These are phyloP conservation scores for Dendrobium nobile DNA, from an alignment of 106 monocot genomes.

Conservation along the genomic window DNA sequence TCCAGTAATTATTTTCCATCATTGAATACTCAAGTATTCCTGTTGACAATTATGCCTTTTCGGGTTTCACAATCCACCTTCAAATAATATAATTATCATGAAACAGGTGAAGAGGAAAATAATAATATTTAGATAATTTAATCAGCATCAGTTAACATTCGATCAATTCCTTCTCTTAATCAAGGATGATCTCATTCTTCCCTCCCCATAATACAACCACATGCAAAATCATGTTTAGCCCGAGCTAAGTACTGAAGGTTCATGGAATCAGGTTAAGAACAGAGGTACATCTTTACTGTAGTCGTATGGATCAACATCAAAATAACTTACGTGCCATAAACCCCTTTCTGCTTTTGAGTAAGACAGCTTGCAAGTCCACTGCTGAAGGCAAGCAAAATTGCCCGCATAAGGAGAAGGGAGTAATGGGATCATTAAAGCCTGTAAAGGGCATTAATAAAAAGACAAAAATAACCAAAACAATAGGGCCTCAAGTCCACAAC, in stretches of 20 bases:
- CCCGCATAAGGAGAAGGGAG: background rate
- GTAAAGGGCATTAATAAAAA: background rate
- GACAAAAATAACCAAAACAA: constrained; percentile 16
- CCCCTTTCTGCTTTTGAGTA: background rate
- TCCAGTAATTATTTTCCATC: background rate
- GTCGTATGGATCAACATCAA: background rate
- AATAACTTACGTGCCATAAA: background rate
- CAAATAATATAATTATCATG: too few relatives aligned
- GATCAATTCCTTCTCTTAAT: too few relatives aligned
- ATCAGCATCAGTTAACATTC: background rate
- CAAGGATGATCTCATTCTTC: too few relatives aligned
- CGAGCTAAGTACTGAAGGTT: too few relatives aligned
- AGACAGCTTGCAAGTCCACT: background rate
- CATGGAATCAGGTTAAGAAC: too few relatives aligned
- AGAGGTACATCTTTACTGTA: too few relatives aligned
- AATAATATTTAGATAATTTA: too few relatives aligned
- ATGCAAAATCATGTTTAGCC: too few relatives aligned
- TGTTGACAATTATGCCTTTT: too few relatives aligned
- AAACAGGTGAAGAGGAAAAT: too few relatives aligned
- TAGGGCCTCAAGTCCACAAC: background rate
- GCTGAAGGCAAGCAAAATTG: background rate
- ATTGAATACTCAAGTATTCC: background rate
- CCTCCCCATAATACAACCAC: too few relatives aligned
- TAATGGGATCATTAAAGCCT: constrained; percentile 3
- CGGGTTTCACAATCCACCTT: too few relatives aligned